A percentile compares a stretch with the other conserved stretches of the same genome.
phyloP scores from a whole-genome alignment of 2,329 filamentous ascomycete species.

The Leptodontidium sp. region DNA sequence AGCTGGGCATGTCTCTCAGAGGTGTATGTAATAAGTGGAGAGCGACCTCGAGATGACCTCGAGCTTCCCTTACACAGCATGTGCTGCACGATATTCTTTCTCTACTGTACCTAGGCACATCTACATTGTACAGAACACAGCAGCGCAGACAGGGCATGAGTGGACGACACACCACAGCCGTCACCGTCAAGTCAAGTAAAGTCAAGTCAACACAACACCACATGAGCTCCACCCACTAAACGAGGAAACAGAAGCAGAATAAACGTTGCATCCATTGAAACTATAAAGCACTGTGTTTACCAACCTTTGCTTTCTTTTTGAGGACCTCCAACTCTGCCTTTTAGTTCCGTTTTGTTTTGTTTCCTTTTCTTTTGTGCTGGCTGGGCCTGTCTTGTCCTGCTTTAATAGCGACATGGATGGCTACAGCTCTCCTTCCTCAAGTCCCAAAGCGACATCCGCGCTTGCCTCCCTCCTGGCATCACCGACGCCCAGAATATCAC shows the following conservation, averaged over 20 bases:
- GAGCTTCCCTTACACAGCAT: constrained; percentile 19
- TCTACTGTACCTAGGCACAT: neutral
- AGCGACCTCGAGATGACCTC: constrained; percentile 3
- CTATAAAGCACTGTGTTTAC: neutral
- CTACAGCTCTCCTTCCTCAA: constrained; percentile 1
- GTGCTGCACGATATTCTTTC: neutral
- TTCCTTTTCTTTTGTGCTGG: neutral
- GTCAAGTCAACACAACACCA: neutral
- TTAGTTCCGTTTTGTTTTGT: neutral
- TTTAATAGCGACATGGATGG: neutral
- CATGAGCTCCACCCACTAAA: constrained; percentile 7
- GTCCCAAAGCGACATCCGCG: neutral
- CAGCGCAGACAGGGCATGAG: constrained; percentile 5
- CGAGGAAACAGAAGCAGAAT: neutral
- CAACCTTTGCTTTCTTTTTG: neutral
- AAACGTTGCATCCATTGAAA: neutral
- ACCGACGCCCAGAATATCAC: neutral
- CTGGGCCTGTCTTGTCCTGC: too few relatives aligned
- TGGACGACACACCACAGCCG: constrained; percentile 3
- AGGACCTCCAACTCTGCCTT: neutral
- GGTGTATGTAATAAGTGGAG: neutral
- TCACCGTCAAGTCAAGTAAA: too few relatives aligned
- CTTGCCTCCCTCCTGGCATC: too few relatives aligned
- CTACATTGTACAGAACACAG: neutral
- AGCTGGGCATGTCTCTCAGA: neutral